Base-by-base conservation (phyloP, 306 rosid genomes). In the Rosa multiflora region DNA sequence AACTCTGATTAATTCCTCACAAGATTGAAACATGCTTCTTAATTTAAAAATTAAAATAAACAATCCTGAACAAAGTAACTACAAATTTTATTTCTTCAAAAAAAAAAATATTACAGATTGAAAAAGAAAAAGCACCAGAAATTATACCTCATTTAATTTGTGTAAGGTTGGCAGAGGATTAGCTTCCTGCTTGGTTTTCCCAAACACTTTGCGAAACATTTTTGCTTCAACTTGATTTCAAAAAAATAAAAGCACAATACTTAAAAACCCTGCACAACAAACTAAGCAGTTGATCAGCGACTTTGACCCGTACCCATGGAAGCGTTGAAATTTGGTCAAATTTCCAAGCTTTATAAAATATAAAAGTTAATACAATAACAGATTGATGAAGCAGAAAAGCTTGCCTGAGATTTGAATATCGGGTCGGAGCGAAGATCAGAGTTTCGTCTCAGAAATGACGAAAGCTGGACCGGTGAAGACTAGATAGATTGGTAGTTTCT, bases 121-220 rank as follows among this genome's bases (percentile, higher is more conserved):
- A 10, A 58, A 70, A 78, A 59, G 8, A 75, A 6, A 17, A 40
- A 56, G 4, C 23, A 66, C 46, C 46, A 66, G 44, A 37, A 35
- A 66, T 32, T 21, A 74, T 74, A 91, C 98, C 94, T 95, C 99
- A 67, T 89, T 93, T 80, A 95, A 82, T 87, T 91, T 95, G 82
- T 95, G 96, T 67, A 95, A 77, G 49, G 98, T 86, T 73, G 88
- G 61, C 39, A 95, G 79, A 67, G 98, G 91, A 81, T 80, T 91
- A 67, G 91, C 71, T 68, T 92, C 96, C 75, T 88, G 72, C 79
- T 76, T 90, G 79, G 97, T 91, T 67, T 91, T 95, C 48, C 93
- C 98, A 61, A 95, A 95, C 70, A 89, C 77, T 20, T 91, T 87
- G 73, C 79, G 84, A 78, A 95, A 88, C 98, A 95, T 92, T 88